Evolutionary conservation across 768 basidiomycete species (phyloP), one percentile per base, ranked within the genome.

Genomic region (Russula compacta): DNA sequence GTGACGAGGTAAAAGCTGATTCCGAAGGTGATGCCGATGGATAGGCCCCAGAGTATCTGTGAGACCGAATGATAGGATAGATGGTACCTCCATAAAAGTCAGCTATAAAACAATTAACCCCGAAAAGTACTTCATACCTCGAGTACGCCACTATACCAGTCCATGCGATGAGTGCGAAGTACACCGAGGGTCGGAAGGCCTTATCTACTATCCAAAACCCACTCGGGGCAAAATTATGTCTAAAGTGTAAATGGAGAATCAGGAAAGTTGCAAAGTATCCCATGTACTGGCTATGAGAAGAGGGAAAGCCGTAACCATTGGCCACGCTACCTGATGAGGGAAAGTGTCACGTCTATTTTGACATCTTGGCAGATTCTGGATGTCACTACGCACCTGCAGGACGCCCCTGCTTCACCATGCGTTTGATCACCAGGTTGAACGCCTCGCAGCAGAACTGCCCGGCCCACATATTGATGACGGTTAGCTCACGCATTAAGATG

Each of bases 201-300:
- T 61, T 64, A 69, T 92, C 87, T 8, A 89, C 61, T 11, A 80
- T 17, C 10, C 60, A 54, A 32, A 57, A 77, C 7, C 86, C 86
- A 1, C 80, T 82, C 3, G 81, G 72, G 2, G 76, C 58, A 65
- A 88, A 89, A 3, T 79, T 78, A 67, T 92, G 89, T 39, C 83
- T 81, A 64, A 83, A 84, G 64, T 79, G 80, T 52, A 92, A 69
- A 72, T 93, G 91, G 68, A 86, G 83, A 46, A 84, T 69, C 47
- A 92, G 71, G 71, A 92, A 93, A 0, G 88, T 77, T 6, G 85
- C 78, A 65, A 93, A 92, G 72, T 88, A 93, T 15, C 83, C 91
- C 91, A 93, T 92, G 70, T 86, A 91, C 72, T 93, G 91, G 71
- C 88, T 89, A 69, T 93, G 91, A 14, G 89, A 91, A 0, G 90